Evolutionary conservation across 2,329 filamentous ascomycete species (phyloP).

Genomic region (Coleophoma eucalyptorum): DNA sequence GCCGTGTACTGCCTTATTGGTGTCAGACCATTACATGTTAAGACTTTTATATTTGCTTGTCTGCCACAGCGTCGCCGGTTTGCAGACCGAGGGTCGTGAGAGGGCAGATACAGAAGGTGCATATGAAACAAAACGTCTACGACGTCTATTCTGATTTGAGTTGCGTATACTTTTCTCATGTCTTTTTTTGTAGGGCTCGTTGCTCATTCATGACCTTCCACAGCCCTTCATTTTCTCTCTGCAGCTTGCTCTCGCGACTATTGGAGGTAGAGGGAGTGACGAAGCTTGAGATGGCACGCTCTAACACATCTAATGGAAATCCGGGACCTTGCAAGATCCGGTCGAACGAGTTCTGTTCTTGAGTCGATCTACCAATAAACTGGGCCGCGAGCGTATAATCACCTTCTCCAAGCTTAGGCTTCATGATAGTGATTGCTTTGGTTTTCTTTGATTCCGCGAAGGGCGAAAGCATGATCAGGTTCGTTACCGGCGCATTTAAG

Average conservation of each 20-base stretch:
- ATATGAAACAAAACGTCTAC: conserved; percentile 2
- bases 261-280: conserved; percentile 19
- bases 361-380: conserved; percentile 37
- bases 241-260: conserved; percentile 26
- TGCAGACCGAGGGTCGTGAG: too few relatives aligned
- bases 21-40: neutral
- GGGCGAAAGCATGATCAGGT: conserved; percentile 69
- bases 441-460: conserved; percentile 38
- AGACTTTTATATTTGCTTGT: neutral
- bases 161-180: conserved; percentile 25
- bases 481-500: conserved; percentile 79
- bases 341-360: conserved; percentile 10
- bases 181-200: conserved; percentile 37
- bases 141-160: conserved; percentile 18
- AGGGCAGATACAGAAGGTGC: neutral
- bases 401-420: conserved; percentile 68
- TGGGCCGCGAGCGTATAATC: conserved; percentile 65
- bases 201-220: conserved; percentile 42
- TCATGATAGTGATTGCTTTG: conserved; percentile 62
- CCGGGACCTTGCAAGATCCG: conserved; percentile 16
- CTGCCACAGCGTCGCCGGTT: too few relatives aligned
- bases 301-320: conserved; percentile 34
- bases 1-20: neutral
- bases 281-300: conserved; percentile 46
- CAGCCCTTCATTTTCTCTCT: conserved; percentile 39